phyloP scores from a whole-genome alignment of 352 stramenopile species.

The Hyaloperonospora arabidopsidis region DNA sequence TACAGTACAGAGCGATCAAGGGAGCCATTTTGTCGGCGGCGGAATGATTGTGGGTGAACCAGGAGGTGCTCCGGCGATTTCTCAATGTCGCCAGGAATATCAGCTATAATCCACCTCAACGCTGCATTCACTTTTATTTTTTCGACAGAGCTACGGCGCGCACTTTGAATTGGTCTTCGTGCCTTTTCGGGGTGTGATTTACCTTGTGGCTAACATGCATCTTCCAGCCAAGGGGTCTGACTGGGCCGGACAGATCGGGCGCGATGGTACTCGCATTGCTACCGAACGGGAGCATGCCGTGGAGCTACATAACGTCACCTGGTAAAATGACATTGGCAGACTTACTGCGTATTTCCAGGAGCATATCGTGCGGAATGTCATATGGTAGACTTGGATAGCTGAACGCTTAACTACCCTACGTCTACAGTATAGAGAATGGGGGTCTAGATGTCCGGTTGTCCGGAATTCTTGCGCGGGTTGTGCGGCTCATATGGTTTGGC shows the following conservation, averaged over 20 bases:
- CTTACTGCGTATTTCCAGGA: background rate
- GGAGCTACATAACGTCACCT: background rate
- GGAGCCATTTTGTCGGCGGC: background rate
- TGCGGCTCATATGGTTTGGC: background rate
- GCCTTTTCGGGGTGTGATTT: no score
- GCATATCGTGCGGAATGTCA: background rate
- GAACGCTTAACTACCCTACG: background rate
- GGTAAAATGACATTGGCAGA: background rate
- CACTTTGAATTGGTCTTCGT: background rate
- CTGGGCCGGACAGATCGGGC: background rate
- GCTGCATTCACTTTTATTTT: conserved; percentile 5
- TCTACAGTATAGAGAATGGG: conserved; percentile 1
- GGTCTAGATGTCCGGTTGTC: background rate
- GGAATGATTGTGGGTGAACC: background rate
- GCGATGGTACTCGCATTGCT: no score
- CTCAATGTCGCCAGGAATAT: background rate
- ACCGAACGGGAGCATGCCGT: background rate
- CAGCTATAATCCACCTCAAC: conserved; percentile 1
- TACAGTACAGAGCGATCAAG: background rate
- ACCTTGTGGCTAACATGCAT: no score
- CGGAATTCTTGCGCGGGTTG: background rate
- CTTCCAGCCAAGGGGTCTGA: background rate
- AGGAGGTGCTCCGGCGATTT: background rate
- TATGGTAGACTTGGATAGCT: background rate
- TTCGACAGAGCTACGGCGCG: conserved; percentile 2